phyloP scores from a whole-genome alignment of 2,329 filamentous ascomycete genomes.

The Mollisia scopiformis region DNA sequence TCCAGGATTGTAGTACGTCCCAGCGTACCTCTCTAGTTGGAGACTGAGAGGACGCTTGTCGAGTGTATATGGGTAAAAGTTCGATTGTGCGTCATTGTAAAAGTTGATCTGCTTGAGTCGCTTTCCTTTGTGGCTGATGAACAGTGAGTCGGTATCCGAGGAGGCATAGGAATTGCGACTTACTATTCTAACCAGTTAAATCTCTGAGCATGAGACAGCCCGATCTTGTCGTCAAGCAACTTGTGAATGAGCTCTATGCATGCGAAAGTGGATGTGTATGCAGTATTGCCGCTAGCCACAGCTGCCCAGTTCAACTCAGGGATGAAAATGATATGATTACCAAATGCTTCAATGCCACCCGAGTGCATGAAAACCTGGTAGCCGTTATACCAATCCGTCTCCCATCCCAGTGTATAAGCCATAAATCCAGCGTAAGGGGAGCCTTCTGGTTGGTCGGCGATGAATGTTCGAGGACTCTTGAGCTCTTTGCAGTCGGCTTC shows the following conservation, averaged over 20 bases:
- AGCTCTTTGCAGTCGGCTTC: conserved; percentile 38
- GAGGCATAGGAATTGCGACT: conserved; percentile 15
- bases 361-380: conserved; percentile 46
- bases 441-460: background rate
- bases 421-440: background rate
- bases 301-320: conserved; percentile 47
- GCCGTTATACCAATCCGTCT: conserved; percentile 43
- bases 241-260: conserved; percentile 41
- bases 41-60: conserved; percentile 39
- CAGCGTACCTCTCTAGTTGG: conserved; percentile 41
- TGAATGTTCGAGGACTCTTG: conserved; percentile 36
- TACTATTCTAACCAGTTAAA: conserved; percentile 42
- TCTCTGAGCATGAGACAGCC: conserved; percentile 37
- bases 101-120: conserved; percentile 26
- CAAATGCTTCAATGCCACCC: conserved; percentile 49
- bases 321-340: conserved; percentile 47
- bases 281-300: conserved; percentile 49
- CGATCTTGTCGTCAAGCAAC: conserved; percentile 45
- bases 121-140: conserved; percentile 9
- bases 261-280: conserved; percentile 40
- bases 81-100: conserved; percentile 38
- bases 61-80: conserved; percentile 43
- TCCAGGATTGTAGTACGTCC: conserved; percentile 48
- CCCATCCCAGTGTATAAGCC: conserved; percentile 47
- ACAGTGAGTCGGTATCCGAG: background rate